A percentile compares a stretch with the other conserved stretches of the same genome.
phyloP scores from a whole-genome alignment of 345 rosid genomes.

The Euphorbia tirucalli region DNA sequence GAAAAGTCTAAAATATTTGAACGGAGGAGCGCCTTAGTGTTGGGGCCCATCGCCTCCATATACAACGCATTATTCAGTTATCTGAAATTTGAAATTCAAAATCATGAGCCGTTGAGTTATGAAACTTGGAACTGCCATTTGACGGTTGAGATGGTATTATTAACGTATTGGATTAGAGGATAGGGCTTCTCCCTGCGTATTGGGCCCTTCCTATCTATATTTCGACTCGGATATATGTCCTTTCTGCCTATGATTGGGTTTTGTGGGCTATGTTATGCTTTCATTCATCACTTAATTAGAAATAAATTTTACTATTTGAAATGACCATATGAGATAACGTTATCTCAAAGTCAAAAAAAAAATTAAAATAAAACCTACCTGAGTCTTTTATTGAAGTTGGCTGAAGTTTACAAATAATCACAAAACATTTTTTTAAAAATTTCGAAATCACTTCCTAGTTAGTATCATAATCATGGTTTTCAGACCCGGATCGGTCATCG shows the following conservation, averaged over 20 bases:
- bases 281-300: too few species aligned
- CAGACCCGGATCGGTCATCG: too few species aligned
- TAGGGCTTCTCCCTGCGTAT: neutral
- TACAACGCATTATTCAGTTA: neutral
- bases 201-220: constrained; percentile 3
- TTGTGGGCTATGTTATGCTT: neutral
- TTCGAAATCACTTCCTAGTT: too few species aligned
- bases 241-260: neutral
- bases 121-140: neutral
- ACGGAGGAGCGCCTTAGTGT: neutral
- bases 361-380: too few species aligned
- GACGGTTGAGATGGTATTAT: constrained; percentile 4
- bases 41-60: neutral
- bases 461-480: too few species aligned
- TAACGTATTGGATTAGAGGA: neutral
- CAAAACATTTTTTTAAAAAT: too few species aligned
- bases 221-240: neutral
- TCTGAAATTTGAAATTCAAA: constrained; percentile 22
- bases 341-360: too few species aligned
- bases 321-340: too few species aligned
- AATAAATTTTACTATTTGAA: too few species aligned
- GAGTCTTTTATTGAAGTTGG: too few species aligned
- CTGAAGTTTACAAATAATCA: too few species aligned
- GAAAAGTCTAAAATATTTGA: neutral
- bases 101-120: constrained; percentile 10